Evolutionary conservation across 2,329 filamentous ascomycete genomes (phyloP).

Genomic region (Fusarium nelsonii): DNA sequence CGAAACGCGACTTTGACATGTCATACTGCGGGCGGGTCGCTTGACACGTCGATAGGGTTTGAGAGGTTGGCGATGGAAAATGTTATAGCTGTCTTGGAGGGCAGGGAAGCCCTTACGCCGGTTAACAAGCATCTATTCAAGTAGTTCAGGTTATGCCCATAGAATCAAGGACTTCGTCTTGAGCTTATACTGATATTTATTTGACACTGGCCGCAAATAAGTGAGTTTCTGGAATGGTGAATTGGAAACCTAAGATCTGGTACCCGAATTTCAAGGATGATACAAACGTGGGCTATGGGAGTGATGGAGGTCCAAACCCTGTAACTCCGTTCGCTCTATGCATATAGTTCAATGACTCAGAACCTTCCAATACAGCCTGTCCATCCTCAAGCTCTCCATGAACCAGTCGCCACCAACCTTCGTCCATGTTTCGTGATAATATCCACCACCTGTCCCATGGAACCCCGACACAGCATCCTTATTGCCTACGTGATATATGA

Average conservation of each 20-base stretch:
- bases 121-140: slow-evolving; percentile 57
- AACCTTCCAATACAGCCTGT: slow-evolving; percentile 35
- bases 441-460: slow-evolving; percentile 18
- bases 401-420: slow-evolving; percentile 33
- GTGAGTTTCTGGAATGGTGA: no score
- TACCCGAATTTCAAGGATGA: no score
- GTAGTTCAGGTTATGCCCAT: not conserved
- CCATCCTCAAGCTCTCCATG: slow-evolving; percentile 25
- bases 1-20: slow-evolving; percentile 60
- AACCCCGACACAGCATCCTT: not conserved
- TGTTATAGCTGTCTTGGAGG: slow-evolving; percentile 60
- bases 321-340: no score
- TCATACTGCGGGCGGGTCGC: slow-evolving; percentile 67
- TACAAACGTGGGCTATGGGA: no score
- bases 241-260: no score
- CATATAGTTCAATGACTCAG: not conserved
- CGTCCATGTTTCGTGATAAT: slow-evolving; percentile 35
- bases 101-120: slow-evolving; percentile 51
- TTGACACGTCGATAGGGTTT: slow-evolving; percentile 66
- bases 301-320: no score
- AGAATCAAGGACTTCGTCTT: no score
- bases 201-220: no score
- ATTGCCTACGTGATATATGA: slow-evolving; percentile 19
- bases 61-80: slow-evolving; percentile 68
- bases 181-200: no score